Evolutionary conservation across 331 rosid species (phyloP).

Genomic region (Quercus lobata): DNA sequence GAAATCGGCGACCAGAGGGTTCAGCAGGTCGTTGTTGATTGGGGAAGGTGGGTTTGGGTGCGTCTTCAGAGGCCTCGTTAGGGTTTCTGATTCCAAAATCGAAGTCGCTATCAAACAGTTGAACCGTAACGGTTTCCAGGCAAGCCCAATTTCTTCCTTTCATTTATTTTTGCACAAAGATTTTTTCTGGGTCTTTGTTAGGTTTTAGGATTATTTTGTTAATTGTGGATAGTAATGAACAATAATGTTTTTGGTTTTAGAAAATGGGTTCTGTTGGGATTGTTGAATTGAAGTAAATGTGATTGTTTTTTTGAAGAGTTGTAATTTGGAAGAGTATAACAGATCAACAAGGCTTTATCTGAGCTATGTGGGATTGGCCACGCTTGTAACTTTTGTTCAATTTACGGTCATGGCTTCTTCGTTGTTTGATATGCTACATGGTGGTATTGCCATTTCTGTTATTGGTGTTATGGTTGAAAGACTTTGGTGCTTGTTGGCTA

Average conservation of each 20-base stretch:
- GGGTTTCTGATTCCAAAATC: constrained; percentile 24
- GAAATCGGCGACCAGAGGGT: constrained; percentile 77
- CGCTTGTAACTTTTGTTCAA: background rate
- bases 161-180: too few relatives aligned
- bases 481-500: background rate
- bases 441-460: too few relatives aligned
- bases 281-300: background rate
- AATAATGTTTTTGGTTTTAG: background rate
- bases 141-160: constrained; percentile 25
- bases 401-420: background rate
- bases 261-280: background rate
- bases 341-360: background rate
- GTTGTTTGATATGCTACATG: too few relatives aligned
- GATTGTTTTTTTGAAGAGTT: too few relatives aligned
- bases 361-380: background rate
- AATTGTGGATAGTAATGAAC: background rate
- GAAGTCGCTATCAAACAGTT: constrained; percentile 88
- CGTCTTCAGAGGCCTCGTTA: constrained; percentile 58
- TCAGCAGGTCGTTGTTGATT: constrained; percentile 61
- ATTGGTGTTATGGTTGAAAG: background rate
- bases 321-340: background rate
- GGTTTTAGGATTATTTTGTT: background rate
- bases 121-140: constrained; percentile 91
- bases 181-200: background rate
- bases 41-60: constrained; percentile 98